phyloP scores from a whole-genome alignment of 2,329 filamentous ascomycete species.

The Aspergillus ustus region DNA sequence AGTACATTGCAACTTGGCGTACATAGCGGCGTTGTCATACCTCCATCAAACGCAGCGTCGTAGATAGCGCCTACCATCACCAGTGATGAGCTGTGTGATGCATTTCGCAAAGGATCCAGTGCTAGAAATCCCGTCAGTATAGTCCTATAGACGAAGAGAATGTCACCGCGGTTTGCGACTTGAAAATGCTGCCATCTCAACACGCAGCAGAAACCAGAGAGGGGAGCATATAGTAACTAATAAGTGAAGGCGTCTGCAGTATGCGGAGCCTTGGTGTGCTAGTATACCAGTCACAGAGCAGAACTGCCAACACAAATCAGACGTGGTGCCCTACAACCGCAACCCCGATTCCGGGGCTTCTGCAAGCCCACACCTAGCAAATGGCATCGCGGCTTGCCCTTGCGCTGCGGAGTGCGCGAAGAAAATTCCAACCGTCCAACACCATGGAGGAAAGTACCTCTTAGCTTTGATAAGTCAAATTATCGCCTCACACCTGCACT shows the following conservation, averaged over 20 bases:
- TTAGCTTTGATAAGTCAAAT: neutral
- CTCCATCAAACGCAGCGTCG: neutral
- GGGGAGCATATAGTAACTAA: neutral
- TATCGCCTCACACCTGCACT: neutral
- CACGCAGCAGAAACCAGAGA: neutral
- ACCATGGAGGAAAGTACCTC: neutral
- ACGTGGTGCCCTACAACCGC: constrained; percentile 28
- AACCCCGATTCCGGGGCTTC: neutral
- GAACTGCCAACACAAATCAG: constrained; percentile 22
- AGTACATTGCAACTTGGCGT: neutral
- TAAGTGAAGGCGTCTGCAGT: neutral
- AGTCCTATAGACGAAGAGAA: neutral
- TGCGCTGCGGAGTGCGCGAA: neutral
- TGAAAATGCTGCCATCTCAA: neutral
- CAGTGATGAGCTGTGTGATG: neutral
- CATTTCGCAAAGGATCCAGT: neutral
- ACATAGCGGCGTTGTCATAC: neutral
- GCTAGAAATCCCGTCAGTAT: neutral
- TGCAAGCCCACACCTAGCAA: constrained; percentile 10
- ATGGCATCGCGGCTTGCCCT: neutral
- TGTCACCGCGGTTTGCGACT: constrained; percentile 5
- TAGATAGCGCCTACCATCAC: neutral
- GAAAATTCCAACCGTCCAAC: neutral
- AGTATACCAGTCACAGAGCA: constrained; percentile 6
- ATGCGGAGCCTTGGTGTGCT: constrained; percentile 1